Conservation (phyloP, 768 basidiomycete species). For the Hebeloma cylindrosporum region DNA sequence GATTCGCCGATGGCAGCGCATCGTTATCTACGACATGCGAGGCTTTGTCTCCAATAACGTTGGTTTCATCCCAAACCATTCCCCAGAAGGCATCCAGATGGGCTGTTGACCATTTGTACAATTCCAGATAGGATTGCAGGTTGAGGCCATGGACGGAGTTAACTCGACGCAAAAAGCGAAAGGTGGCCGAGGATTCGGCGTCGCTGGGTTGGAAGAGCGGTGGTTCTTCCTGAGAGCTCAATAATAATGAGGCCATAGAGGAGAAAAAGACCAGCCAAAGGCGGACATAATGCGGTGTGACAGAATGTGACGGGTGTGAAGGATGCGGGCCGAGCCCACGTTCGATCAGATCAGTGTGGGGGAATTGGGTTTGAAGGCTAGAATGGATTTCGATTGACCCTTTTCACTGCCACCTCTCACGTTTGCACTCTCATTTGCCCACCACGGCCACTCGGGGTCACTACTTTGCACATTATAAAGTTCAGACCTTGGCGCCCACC, state of each 20-base stretch:
- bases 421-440: conserved; percentile 28
- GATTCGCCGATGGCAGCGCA: conserved; percentile 58
- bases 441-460: not conserved
- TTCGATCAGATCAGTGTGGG: conserved; percentile 27
- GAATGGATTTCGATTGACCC: conserved; percentile 12
- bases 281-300: conserved; percentile 6
- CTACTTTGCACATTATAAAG: no score
- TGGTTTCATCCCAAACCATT: conserved; percentile 68
- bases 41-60: conserved; percentile 63
- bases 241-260: not conserved
- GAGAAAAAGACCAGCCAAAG: not conserved
- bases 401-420: conserved; percentile 24
- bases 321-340: conserved; percentile 26
- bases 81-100: conserved; percentile 69
- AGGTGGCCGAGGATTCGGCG: conserved; percentile 43
- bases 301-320: conserved; percentile 10
- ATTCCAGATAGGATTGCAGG: conserved; percentile 57
- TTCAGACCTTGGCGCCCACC: no score
- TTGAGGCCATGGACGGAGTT: conserved; percentile 47
- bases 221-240: conserved; percentile 16
- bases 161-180: conserved; percentile 48
- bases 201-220: conserved; percentile 46
- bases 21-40: conserved; percentile 54
- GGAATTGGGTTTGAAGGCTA: conserved; percentile 24
- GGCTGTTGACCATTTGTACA: conserved; percentile 64